phyloP scores from a whole-genome alignment of 2,329 filamentous ascomycete species.

The Aspergillus novofumigatus region DNA sequence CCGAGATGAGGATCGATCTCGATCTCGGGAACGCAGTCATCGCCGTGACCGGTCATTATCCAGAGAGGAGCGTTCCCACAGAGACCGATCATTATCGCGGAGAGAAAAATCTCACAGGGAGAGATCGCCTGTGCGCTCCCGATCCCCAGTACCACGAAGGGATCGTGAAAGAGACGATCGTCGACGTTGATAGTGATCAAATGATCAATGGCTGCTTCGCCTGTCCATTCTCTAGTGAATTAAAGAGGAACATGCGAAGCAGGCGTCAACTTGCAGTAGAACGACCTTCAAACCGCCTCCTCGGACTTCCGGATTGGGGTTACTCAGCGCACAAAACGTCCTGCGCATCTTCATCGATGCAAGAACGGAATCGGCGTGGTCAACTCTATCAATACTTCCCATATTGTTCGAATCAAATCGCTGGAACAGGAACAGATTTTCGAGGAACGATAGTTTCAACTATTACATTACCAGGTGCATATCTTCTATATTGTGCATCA shows the following conservation, averaged over 20 bases:
- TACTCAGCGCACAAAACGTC: neutral
- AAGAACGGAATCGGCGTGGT: neutral
- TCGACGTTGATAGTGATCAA: slow-evolving; percentile 17
- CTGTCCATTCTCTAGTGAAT: neutral
- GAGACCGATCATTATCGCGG: slow-evolving; percentile 22
- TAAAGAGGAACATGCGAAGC: too few species aligned
- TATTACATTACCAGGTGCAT: slow-evolving; percentile 1
- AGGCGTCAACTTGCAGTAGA: neutral
- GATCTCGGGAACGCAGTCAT: slow-evolving; percentile 27
- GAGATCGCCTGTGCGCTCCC: slow-evolving; percentile 23
- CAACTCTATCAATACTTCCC: neutral
- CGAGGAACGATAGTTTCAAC: neutral
- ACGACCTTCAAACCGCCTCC: neutral
- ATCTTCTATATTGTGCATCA: neutral
- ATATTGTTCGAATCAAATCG: neutral
- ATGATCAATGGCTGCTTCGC: slow-evolving; percentile 2
- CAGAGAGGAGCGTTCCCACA: slow-evolving; percentile 19
- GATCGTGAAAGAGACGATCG: slow-evolving; percentile 30
- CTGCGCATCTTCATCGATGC: neutral
- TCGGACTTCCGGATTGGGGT: neutral
- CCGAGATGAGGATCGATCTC: slow-evolving; percentile 25
- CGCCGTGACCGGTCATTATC: slow-evolving; percentile 25
- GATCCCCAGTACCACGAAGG: slow-evolving; percentile 25
- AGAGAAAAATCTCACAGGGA: slow-evolving; percentile 27
- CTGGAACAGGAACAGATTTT: neutral